Conservation (phyloP, 2,329 filamentous ascomycete species). For the Clathrospora elynae region DNA sequence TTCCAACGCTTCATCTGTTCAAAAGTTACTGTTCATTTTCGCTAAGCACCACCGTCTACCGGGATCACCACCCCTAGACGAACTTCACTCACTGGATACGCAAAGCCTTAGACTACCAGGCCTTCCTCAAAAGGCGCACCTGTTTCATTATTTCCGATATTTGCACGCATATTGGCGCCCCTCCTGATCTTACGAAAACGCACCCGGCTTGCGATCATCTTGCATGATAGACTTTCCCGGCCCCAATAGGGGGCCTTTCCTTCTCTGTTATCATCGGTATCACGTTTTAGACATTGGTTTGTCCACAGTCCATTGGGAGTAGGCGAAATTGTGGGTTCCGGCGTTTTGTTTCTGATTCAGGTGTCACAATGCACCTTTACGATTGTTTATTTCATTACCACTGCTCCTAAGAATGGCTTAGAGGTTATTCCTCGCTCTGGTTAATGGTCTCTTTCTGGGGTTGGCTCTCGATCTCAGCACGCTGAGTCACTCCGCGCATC, state of each 20-base stretch:
- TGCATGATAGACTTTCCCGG: slow-evolving; percentile 49
- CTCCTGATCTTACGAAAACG: slow-evolving; percentile 46
- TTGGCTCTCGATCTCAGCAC: slow-evolving; percentile 23
- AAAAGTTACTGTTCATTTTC: slow-evolving; percentile 40
- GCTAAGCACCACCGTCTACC: slow-evolving; percentile 17
- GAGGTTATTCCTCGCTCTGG: slow-evolving; percentile 27
- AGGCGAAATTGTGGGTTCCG: slow-evolving; percentile 44
- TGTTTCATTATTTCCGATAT: slow-evolving; percentile 41
- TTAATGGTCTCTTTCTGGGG: slow-evolving; percentile 41
- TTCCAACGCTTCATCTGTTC: slow-evolving; percentile 41
- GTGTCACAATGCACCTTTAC: slow-evolving; percentile 35
- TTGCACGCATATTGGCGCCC: slow-evolving; percentile 45
- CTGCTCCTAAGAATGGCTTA: slow-evolving; percentile 35
- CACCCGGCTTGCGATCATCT: slow-evolving; percentile 43
- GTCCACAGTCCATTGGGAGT: slow-evolving; percentile 31
- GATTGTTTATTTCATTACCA: slow-evolving; percentile 35
- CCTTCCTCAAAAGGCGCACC: slow-evolving; percentile 22
- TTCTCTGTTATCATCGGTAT: slow-evolving; percentile 32
- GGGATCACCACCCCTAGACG: slow-evolving; percentile 19
- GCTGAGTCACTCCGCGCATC: slow-evolving; percentile 25
- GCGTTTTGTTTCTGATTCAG: slow-evolving; percentile 35
- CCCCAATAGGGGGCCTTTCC: slow-evolving; percentile 26
- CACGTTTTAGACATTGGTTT: slow-evolving; percentile 42
- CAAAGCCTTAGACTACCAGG: slow-evolving; percentile 27
- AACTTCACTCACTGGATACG: slow-evolving; percentile 25